Evolutionary conservation across 108 stramenopile genomes (phyloP).

Genomic region (Epipyxis sp.): DNA sequence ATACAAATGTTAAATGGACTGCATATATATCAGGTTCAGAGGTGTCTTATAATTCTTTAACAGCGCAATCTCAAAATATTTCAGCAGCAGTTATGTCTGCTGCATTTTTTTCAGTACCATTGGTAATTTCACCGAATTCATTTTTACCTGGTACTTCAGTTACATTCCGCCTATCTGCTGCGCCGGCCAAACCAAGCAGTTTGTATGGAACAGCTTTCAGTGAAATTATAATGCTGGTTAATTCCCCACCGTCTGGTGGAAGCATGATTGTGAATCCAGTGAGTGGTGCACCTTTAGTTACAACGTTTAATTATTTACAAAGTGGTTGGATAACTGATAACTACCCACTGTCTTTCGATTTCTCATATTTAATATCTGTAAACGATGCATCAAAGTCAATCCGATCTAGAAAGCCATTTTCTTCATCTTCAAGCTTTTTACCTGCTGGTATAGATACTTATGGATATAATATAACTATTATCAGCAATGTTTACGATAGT

Average conservation of each 20-base stretch:
- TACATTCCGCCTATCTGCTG: neutral
- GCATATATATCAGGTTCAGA: neutral
- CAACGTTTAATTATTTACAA: neutral
- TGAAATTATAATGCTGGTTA: neutral
- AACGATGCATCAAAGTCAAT: neutral
- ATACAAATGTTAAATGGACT: neutral
- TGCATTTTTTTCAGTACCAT: neutral
- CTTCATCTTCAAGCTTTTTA: neutral
- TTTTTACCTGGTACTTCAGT: neutral
- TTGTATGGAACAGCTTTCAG: neutral
- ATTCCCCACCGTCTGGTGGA: neutral
- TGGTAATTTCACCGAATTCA: neutral
- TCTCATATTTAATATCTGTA: neutral
- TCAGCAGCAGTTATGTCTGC: neutral
- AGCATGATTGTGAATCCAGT: neutral
- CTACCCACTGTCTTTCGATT: neutral
- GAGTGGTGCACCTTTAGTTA: neutral
- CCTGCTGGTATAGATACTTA: neutral
- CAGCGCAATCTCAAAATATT: neutral
- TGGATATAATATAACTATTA: neutral
- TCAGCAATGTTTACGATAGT: neutral
- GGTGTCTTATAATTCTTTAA: neutral
- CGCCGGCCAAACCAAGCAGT: neutral
- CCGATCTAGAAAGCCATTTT: neutral
- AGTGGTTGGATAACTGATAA: neutral